phyloP scores from a whole-genome alignment of 2,329 filamentous ascomycete species.

The Pseudogymnoascus sp. region DNA sequence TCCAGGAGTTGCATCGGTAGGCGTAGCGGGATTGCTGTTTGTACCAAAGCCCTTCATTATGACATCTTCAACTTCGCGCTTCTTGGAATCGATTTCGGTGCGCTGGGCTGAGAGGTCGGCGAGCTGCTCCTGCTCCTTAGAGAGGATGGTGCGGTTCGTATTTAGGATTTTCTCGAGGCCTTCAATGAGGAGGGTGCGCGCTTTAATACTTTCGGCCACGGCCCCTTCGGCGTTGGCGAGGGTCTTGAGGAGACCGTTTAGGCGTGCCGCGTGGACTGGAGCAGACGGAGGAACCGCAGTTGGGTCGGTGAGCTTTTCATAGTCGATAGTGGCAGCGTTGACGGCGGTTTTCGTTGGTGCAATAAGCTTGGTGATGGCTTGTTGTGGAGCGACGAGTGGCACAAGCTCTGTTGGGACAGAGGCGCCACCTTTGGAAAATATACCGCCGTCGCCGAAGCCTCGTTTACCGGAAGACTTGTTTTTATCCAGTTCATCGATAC shows the following conservation, averaged over 20 bases:
- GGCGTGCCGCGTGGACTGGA: constrained; percentile 82
- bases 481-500: constrained; percentile 63
- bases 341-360: constrained; percentile 58
- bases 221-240: constrained; percentile 82
- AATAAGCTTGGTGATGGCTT: constrained; percentile 63
- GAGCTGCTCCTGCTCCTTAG: constrained; percentile 59
- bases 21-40: constrained; percentile 42
- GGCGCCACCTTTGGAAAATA: constrained; percentile 53
- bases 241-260: constrained; percentile 82
- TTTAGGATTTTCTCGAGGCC: constrained; percentile 77
- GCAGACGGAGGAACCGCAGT: constrained; percentile 62
- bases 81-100: constrained; percentile 66
- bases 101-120: constrained; percentile 58
- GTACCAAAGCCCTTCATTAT: constrained; percentile 78
- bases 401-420: constrained; percentile 67
- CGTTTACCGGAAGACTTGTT: constrained; percentile 43
- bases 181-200: constrained; percentile 65
- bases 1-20: constrained; percentile 35
- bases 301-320: constrained; percentile 71
- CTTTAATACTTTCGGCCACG: constrained; percentile 81
- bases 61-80: constrained; percentile 78
- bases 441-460: constrained; percentile 54
- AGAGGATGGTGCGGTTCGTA: constrained; percentile 60
- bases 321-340: constrained; percentile 69
- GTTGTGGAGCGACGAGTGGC: constrained; percentile 65